A percentile compares a stretch with the other conserved stretches of the same genome.
Evolutionary conservation across 169 alveolate genomes (phyloP).

Genomic region (Cryptosporidium muris): DNA sequence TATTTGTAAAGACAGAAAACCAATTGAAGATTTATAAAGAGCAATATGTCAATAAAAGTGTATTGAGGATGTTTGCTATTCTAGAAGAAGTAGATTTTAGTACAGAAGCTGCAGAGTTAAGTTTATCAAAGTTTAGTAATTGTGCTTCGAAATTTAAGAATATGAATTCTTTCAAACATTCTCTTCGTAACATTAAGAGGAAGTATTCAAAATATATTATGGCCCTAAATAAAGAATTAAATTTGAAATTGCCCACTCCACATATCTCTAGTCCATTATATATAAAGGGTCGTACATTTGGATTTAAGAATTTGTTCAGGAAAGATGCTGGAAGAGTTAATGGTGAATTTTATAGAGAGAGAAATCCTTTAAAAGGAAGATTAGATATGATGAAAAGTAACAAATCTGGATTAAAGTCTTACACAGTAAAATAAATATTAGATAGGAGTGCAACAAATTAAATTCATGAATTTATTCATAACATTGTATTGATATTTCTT

Average conservation of each 20-base stretch:
- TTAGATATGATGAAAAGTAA: not conserved
- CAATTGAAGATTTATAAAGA: slow-evolving; percentile 1
- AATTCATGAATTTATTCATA: too few relatives aligned
- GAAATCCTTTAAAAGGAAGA: slow-evolving; percentile 19
- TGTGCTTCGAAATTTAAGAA: not conserved
- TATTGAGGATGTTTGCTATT: slow-evolving; percentile 34
- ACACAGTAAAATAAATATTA: too few relatives aligned
- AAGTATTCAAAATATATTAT: not conserved
- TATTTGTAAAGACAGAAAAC: not conserved
- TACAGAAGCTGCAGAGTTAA: not conserved
- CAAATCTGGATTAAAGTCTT: too few relatives aligned
- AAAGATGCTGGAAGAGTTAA: slow-evolving; percentile 51
- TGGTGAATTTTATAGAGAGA: slow-evolving; percentile 23
- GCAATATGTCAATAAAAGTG: not conserved
- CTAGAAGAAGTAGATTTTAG: slow-evolving; percentile 62
- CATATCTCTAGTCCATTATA: slow-evolving; percentile 54
- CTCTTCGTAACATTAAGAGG: slow-evolving; percentile 3
- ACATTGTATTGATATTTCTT: too few relatives aligned
- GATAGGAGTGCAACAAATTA: too few relatives aligned
- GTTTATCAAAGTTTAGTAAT: not conserved
- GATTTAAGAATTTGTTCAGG: slow-evolving; percentile 37
- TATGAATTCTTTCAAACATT: not conserved
- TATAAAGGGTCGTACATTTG: slow-evolving; percentile 51
- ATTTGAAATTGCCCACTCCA: slow-evolving; percentile 21
- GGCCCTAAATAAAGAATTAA: not conserved